Conservation (phyloP, 306 rosid genomes). For the Vigna mungo region DNA sequence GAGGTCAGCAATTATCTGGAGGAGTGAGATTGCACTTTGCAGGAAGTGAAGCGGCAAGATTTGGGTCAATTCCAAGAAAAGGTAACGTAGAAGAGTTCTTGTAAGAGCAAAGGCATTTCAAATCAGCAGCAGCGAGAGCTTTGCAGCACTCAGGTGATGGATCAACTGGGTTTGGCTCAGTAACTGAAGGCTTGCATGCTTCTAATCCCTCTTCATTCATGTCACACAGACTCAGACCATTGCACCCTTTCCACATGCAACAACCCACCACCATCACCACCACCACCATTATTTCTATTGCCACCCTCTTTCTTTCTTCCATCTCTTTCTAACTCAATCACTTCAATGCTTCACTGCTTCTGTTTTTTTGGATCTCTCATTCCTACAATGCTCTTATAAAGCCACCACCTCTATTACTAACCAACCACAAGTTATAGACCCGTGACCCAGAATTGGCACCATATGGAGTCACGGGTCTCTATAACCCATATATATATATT, state of each 20-base stretch:
- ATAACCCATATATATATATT: too few relatives aligned
- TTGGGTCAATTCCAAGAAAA: constrained; percentile 67
- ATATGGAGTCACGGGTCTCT: constrained; percentile 52
- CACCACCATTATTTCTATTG: constrained; percentile 11
- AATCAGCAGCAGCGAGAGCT: constrained; percentile 62
- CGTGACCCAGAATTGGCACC: constrained; percentile 46
- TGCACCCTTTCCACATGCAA: constrained; percentile 33
- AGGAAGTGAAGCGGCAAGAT: constrained; percentile 71
- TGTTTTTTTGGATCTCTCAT: constrained; percentile 1
- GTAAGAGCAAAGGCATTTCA: constrained; percentile 72
- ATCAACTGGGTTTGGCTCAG: constrained; percentile 58
- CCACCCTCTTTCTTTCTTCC: constrained; percentile 27
- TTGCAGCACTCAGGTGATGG: constrained; percentile 60
- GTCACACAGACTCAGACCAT: constrained; percentile 51
- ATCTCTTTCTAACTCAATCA: neutral
- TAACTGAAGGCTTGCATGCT: constrained; percentile 74
- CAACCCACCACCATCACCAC: constrained; percentile 14
- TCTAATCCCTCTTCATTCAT: constrained; percentile 58
- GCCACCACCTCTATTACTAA: neutral
- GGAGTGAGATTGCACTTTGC: constrained; percentile 66
- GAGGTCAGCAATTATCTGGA: constrained; percentile 54
- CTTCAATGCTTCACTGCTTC: neutral
- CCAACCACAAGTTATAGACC: constrained; percentile 35
- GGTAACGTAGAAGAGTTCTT: constrained; percentile 59
- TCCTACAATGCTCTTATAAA: constrained; percentile 8